Evolutionary conservation across 805 yeast genomes (phyloP), one percentile per base, ranked within the genome.

Genomic region (Wickerhamiella domercqiae): DNA sequence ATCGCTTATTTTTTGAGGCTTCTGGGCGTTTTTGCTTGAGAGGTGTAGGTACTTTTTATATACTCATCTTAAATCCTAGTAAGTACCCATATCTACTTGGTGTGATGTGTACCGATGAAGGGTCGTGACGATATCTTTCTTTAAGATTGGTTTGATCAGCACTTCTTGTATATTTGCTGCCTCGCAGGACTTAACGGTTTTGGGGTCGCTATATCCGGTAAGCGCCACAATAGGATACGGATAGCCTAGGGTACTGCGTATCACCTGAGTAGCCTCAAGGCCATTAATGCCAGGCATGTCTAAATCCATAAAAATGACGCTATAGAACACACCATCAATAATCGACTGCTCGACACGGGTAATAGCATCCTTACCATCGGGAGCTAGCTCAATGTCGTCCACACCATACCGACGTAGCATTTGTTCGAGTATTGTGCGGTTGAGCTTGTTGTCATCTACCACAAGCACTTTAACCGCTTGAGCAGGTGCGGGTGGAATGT

Each of bases 161-260:
- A 86, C 83, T 4, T 87, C 93, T 41, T 75, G 66, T 93, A 86
- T 83, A 3, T 94, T 94, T 15, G 78, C 73, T 19, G 71, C 77
- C 43, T 75, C 53, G 57, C 95, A 86, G 42, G 70, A 83, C 46
- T 71, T 73, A 26, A 75, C 78, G 48, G 84, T 84, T 34, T 82
- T 74, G 47, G 78, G 82, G 56, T 86, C 95, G 1, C 93, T 93
- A 62, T 78, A 83, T 2, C 95, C 95, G 0, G 95, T 86, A 39
- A 86, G 63, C 0, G 95, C 96, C 33, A 86, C 86, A 39, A 86
- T 84, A 0, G 95, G 94, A n/a, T 70, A 68, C 2, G 56, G 55
- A 52, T 71, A 83, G 5, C 67, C 62, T 36, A 79, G 57, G 32
- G 76, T 73, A 15, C 67, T 58, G 32, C 93, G 63, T 25, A 86